Percentiles rank a stretch among this genome's conserved stretches.
Conservation (phyloP, 345 rosid genomes). For the Moringa oleifera region DNA sequence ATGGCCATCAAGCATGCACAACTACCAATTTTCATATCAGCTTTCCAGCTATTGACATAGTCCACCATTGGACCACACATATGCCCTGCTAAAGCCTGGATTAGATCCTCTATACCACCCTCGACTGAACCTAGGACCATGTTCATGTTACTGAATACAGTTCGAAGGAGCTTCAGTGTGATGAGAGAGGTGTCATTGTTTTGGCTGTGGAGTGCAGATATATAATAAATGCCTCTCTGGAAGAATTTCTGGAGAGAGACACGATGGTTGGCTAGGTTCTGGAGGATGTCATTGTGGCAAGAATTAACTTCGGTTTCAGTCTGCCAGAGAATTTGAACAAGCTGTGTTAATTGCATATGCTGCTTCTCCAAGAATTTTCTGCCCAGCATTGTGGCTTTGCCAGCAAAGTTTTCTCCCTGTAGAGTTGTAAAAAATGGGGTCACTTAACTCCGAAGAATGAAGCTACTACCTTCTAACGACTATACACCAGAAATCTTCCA, state of each 20-base stretch:
- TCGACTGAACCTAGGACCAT: constrained; percentile 42
- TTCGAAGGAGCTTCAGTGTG: constrained; percentile 38
- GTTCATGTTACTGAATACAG: constrained; percentile 30
- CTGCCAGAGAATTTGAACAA: constrained; percentile 42
- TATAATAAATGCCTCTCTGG: constrained; percentile 29
- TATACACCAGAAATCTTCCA: too few species aligned
- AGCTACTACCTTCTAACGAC: too few species aligned
- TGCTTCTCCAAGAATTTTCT: constrained; percentile 42
- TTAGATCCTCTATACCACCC: constrained; percentile 38
- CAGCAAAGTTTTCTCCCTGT: constrained; percentile 39
- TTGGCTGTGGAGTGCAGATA: constrained; percentile 27
- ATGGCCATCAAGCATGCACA: constrained; percentile 31
- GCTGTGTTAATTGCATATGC: constrained; percentile 34
- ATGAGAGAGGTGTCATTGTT: constrained; percentile 28
- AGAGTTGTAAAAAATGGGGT: constrained; percentile 1
- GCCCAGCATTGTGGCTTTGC: constrained; percentile 29
- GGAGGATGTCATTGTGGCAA: constrained; percentile 32
- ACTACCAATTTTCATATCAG: constrained; percentile 46
- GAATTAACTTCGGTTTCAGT: constrained; percentile 45
- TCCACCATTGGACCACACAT: constrained; percentile 60
- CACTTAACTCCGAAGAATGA: too few species aligned
- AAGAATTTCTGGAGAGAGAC: constrained; percentile 32
- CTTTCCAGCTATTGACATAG: constrained; percentile 38
- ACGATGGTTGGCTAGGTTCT: constrained; percentile 29
- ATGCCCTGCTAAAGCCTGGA: constrained; percentile 34